A percentile compares a stretch with the other conserved stretches of the same genome.
Evolutionary conservation across 768 basidiomycete species (phyloP).

Genomic region (Russula lepida): DNA sequence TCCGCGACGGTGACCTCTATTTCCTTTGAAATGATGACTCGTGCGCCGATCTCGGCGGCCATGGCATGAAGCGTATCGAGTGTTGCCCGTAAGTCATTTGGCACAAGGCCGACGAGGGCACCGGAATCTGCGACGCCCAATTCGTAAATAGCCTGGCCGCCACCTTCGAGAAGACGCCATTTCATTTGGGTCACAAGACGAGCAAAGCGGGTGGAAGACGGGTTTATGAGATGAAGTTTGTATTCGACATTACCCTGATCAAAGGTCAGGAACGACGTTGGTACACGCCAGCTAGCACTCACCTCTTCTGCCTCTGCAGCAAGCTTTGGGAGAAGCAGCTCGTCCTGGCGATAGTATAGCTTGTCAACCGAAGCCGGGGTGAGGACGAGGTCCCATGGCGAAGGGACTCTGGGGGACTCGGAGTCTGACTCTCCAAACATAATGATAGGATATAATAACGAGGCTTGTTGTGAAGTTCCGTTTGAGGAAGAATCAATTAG

Average conservation of each 20-base stretch:
- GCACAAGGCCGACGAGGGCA: slow-evolving; percentile 69
- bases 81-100: slow-evolving; percentile 67
- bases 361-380: slow-evolving; percentile 34
- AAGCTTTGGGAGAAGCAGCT: slow-evolving; percentile 46
- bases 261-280: background rate
- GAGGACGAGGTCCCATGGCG: slow-evolving; percentile 75
- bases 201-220: slow-evolving; percentile 65
- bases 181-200: slow-evolving; percentile 92
- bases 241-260: slow-evolving; percentile 83
- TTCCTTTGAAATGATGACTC: slow-evolving; percentile 85
- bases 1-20: slow-evolving; percentile 57
- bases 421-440: slow-evolving; percentile 84
- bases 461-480: background rate
- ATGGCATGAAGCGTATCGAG: slow-evolving; percentile 86
- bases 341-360: slow-evolving; percentile 25
- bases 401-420: slow-evolving; percentile 69
- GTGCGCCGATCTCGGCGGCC: slow-evolving; percentile 90
- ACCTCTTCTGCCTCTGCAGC: slow-evolving; percentile 70
- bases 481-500: slow-evolving; percentile 17
- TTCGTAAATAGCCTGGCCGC: slow-evolving; percentile 50
- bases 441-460: background rate
- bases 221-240: slow-evolving; percentile 81
- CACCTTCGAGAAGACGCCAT: slow-evolving; percentile 67
- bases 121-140: slow-evolving; percentile 76
- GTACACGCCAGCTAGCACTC: slow-evolving; percentile 2